Evolutionary conservation across 2,329 filamentous ascomycete genomes (phyloP).

Genomic region (Pseudocercospora vitis): DNA sequence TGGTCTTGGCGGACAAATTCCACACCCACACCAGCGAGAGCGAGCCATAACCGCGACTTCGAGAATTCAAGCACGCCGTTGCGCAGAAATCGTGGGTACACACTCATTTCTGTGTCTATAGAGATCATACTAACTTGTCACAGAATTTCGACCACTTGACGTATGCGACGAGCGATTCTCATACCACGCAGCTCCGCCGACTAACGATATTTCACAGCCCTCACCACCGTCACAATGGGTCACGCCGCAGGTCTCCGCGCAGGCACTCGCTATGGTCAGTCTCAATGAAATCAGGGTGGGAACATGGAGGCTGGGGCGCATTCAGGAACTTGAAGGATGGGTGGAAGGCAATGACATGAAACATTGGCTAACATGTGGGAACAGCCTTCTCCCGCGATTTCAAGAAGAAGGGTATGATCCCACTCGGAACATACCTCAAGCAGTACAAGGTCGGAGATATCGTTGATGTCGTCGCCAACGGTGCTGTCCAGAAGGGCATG

Average conservation of each 20-base stretch:
- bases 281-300: conserved; percentile 6
- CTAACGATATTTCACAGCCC: conserved; percentile 29
- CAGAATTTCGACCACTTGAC: conserved; percentile 17
- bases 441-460: conserved; percentile 98
- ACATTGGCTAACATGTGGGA: conserved; percentile 24
- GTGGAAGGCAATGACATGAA: conserved; percentile 10
- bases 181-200: conserved; percentile 4
- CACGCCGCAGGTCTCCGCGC: conserved; percentile 51
- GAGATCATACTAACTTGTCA: conserved; percentile 10
- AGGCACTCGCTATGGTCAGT: conserved; percentile 46
- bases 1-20: background rate
- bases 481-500: conserved; percentile 89
- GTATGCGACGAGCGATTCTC: conserved; percentile 11
- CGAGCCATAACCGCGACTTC: conserved; percentile 1
- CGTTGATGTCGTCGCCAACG: conserved; percentile 98
- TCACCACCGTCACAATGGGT: conserved; percentile 51
- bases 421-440: conserved; percentile 89
- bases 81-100: conserved; percentile 15
- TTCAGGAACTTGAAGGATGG: conserved; percentile 11
- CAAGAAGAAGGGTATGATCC: conserved; percentile 93
- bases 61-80: conserved; percentile 12
- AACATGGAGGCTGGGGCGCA: too few relatives aligned
- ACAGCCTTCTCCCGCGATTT: conserved; percentile 83
- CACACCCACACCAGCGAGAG: background rate
- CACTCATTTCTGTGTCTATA: background rate